phyloP scores from a whole-genome alignment of 164 flowering plant genomes.

The Kingdonia uniflora region DNA sequence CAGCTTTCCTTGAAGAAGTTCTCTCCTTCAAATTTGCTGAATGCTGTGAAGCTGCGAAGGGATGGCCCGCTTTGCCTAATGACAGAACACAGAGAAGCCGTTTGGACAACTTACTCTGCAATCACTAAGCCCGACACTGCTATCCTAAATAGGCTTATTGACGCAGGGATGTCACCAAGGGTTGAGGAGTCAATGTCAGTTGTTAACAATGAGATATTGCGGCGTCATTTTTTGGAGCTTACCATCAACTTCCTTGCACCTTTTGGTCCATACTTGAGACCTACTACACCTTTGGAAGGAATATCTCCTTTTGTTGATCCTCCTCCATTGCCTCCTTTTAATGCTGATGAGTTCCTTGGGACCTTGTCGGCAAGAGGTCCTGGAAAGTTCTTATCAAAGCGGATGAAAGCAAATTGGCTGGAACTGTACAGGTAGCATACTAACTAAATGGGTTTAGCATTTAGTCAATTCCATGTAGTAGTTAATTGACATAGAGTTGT shows the following conservation, averaged over 20 bases:
- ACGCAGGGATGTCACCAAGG: constrained; percentile 90
- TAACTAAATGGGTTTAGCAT: not conserved
- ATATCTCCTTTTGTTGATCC: constrained; percentile 85
- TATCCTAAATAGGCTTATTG: constrained; percentile 84
- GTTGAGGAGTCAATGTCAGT: constrained; percentile 98
- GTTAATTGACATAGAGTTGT: not conserved
- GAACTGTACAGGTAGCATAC: constrained; percentile 81
- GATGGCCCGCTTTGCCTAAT: constrained; percentile 95
- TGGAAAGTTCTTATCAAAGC: constrained; percentile 80
- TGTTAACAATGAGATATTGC: constrained; percentile 92
- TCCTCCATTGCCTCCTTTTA: constrained; percentile 69
- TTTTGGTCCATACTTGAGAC: constrained; percentile 85
- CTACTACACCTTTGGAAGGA: constrained; percentile 78
- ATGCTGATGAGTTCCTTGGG: constrained; percentile 63
- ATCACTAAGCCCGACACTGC: constrained; percentile 90
- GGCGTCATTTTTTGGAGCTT: constrained; percentile 94
- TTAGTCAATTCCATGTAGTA: constrained; percentile 1
- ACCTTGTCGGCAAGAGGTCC: constrained; percentile 86
- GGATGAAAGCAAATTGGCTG: constrained; percentile 94
- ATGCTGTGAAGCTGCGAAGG: constrained; percentile 78
- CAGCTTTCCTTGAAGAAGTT: constrained; percentile 69
- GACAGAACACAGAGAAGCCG: constrained; percentile 93
- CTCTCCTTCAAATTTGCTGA: constrained; percentile 71
- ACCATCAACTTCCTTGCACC: constrained; percentile 96
- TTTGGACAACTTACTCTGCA: constrained; percentile 80